These are phyloP conservation scores for Wickerhamiella lipophila DNA, from an alignment of 805 yeast genomes.

Conservation along the genomic window DNA sequence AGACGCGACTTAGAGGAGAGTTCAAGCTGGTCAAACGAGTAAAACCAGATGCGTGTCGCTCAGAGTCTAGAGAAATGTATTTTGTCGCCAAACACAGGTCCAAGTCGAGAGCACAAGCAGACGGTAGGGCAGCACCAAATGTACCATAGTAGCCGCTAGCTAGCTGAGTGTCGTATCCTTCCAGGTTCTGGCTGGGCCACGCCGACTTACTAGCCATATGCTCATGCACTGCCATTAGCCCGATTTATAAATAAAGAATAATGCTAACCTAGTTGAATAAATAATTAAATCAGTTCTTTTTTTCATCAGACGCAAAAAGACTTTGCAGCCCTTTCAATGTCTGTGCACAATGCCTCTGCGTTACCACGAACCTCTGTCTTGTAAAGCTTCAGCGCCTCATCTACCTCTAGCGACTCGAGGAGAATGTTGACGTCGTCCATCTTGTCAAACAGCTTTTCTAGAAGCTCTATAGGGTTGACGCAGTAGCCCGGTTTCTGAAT, in stretches of 20 bases:
- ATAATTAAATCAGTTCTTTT: not conserved
- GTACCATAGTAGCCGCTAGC: too few relatives aligned
- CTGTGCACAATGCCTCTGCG: not conserved
- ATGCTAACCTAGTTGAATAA: not conserved
- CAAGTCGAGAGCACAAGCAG: not conserved
- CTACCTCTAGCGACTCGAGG: not conserved
- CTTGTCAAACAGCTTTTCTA: conserved; percentile 1
- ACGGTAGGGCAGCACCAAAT: too few relatives aligned
- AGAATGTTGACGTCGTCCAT: not conserved
- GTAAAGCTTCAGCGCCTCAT: too few relatives aligned
- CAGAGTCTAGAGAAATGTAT: conserved; percentile 72
- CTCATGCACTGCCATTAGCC: too few relatives aligned
- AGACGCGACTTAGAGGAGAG: conserved; percentile 41
- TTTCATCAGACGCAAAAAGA: not conserved
- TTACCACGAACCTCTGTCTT: not conserved
- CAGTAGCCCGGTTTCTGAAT: not conserved
- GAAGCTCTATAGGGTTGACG: not conserved
- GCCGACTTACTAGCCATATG: too few relatives aligned
- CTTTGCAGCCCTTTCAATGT: not conserved
- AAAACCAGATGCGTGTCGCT: conserved; percentile 73
- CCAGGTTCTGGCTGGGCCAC: too few relatives aligned
- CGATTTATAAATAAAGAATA: not conserved
- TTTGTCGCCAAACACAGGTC: conserved; percentile 50
- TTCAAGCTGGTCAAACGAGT: conserved; percentile 53
- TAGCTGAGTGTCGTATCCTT: too few relatives aligned